A percentile compares a stretch with the other conserved stretches of the same genome.
phyloP scores from a whole-genome alignment of 768 basidiomycete genomes.

The Xerocomellus dryophilus region DNA sequence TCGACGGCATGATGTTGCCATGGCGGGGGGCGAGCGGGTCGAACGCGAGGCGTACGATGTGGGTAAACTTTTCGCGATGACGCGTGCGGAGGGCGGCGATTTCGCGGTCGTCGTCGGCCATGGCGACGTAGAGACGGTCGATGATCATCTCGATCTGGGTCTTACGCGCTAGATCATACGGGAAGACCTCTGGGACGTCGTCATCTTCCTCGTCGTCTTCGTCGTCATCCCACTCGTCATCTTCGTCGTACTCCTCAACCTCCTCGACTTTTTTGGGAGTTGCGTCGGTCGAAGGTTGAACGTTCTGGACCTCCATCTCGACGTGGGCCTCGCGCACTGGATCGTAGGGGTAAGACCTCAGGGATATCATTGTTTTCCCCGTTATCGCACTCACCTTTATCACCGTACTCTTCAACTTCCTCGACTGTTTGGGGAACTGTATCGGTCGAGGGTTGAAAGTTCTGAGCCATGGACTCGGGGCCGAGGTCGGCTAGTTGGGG shows the following conservation, averaged over 20 bases:
- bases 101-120: conserved; percentile 4
- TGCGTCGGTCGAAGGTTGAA: not conserved
- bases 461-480: not conserved
- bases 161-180: not conserved
- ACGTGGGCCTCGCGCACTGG: not conserved
- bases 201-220: not conserved
- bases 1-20: not conserved
- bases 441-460: not conserved
- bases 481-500: not conserved
- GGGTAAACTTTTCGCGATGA: not conserved
- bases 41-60: not conserved
- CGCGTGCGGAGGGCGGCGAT: conserved; percentile 1
- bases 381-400: not conserved
- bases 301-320: not conserved
- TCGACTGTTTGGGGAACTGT: not conserved
- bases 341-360: not conserved
- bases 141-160: not conserved
- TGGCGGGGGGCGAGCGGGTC: not conserved
- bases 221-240: not conserved
- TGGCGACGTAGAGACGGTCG: not conserved
- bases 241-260: not conserved
- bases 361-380: not conserved
- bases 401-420: not conserved
- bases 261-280: not conserved
- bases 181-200: not conserved